phyloP scores from a whole-genome alignment of 1,284 basidiomycete species.

The Apiotrichum laibachii region DNA sequence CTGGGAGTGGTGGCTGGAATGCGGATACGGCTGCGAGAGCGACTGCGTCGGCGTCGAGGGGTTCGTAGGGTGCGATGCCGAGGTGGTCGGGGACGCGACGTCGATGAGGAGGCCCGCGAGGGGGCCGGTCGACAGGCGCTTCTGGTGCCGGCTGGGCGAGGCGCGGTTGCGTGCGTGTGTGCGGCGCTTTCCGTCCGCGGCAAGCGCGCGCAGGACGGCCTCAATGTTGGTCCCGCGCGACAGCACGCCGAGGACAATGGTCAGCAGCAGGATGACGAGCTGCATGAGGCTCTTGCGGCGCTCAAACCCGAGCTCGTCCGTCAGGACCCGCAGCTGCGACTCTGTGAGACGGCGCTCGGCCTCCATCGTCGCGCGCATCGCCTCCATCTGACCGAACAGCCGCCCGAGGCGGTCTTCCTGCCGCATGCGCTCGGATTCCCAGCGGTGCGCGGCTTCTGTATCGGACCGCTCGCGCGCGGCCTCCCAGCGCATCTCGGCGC shows the following conservation, averaged over 20 bases:
- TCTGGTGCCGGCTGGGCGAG: background rate
- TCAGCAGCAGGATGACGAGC: constrained; percentile 38
- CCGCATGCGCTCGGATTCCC: constrained; percentile 35
- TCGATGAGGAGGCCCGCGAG: constrained; percentile 41
- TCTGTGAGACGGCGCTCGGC: constrained; percentile 33
- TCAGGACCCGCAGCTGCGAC: constrained; percentile 34
- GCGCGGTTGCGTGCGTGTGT: constrained; percentile 14
- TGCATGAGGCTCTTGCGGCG: constrained; percentile 44
- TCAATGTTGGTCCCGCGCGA: constrained; percentile 37
- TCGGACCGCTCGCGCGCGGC: constrained; percentile 33
- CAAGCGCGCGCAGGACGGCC: constrained; percentile 36
- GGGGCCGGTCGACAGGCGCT: constrained; percentile 27
- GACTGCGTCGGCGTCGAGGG: background rate
- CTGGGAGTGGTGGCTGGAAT: background rate
- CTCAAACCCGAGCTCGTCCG: constrained; percentile 45
- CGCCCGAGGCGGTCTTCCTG: constrained; percentile 44
- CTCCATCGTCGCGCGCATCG: constrained; percentile 36
- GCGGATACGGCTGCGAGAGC: background rate
- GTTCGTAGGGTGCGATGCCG: background rate
- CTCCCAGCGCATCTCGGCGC: constrained; percentile 59
- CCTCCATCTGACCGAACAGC: constrained; percentile 41
- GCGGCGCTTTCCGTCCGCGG: constrained; percentile 32
- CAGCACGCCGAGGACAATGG: constrained; percentile 37
- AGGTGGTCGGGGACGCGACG: constrained; percentile 15
- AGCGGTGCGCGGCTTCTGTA: constrained; percentile 16